Percentiles rank a stretch among this genome's conserved stretches.
These are phyloP conservation scores for Penicillium odoratum DNA, from an alignment of 495 filamentous ascomycete genomes.

Conservation along the genomic window DNA sequence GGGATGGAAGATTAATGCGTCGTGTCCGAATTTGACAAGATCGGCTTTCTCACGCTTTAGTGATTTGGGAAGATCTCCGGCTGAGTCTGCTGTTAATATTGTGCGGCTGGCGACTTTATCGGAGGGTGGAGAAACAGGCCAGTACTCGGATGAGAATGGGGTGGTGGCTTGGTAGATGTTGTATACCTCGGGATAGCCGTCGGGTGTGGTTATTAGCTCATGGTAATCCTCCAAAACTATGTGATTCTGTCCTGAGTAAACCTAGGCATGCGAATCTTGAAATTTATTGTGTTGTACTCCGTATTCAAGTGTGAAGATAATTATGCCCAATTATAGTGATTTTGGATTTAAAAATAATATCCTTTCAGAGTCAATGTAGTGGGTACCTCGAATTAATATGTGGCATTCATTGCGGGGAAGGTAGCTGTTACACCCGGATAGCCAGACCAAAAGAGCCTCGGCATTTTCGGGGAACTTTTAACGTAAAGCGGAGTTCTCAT, in stretches of 20 bases:
- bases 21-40: constrained; percentile 26
- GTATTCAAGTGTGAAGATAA: no score
- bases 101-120: constrained; percentile 26
- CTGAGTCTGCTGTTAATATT: constrained; percentile 28
- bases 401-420: background rate
- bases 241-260: no score
- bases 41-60: constrained; percentile 22
- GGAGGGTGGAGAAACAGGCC: constrained; percentile 25
- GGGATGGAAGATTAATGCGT: constrained; percentile 30
- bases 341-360: background rate
- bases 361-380: constrained; percentile 7
- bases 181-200: background rate
- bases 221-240: background rate
- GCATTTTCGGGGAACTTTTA: constrained; percentile 24
- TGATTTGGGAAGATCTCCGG: constrained; percentile 17
- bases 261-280: no score
- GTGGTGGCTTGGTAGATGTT: constrained; percentile 22
- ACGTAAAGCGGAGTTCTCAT: constrained; percentile 19
- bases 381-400: constrained; percentile 5
- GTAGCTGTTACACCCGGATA: background rate
- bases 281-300: no score
- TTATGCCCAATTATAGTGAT: no score
- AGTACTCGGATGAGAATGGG: constrained; percentile 24
- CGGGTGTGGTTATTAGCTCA: background rate
- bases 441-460: constrained; percentile 25